These are phyloP conservation scores for Fraxinus baroniana DNA, from an alignment of 305 asterid species.

Conservation along the genomic window DNA sequence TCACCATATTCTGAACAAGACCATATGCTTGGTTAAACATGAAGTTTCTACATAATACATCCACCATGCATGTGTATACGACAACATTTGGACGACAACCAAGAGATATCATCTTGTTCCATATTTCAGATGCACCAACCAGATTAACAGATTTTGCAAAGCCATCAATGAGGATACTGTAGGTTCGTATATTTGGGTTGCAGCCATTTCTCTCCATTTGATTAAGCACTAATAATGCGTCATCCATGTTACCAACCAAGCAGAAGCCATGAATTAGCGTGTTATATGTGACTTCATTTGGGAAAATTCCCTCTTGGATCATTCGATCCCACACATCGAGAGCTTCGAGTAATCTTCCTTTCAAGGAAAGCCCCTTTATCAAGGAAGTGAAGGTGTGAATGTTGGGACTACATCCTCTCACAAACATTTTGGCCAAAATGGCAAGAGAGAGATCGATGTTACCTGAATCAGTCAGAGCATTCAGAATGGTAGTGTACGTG, in stretches of 20 bases:
- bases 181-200: constrained; percentile 56
- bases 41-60: constrained; percentile 57
- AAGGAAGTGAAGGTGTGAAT: constrained; percentile 66
- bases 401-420: constrained; percentile 66
- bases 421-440: constrained; percentile 69
- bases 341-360: constrained; percentile 60
- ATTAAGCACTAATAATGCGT: constrained; percentile 41
- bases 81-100: constrained; percentile 74
- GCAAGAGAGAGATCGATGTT: constrained; percentile 50
- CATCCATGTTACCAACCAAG: constrained; percentile 51
- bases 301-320: constrained; percentile 52
- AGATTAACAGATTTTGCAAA: constrained; percentile 64
- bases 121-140: constrained; percentile 62
- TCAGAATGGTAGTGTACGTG: constrained; percentile 57
- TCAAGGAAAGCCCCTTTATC: constrained; percentile 61
- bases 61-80: constrained; percentile 75
- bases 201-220: constrained; percentile 57
- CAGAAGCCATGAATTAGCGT: constrained; percentile 66
- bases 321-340: constrained; percentile 49
- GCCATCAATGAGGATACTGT: constrained; percentile 62
- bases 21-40: constrained; percentile 66
- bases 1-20: constrained; percentile 54
- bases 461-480: constrained; percentile 53
- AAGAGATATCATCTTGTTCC: constrained; percentile 72
- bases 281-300: constrained; percentile 72